These are phyloP conservation scores for Heliamphora exappendiculata DNA, from an alignment of 148 eudicot species.

Conservation along the genomic window DNA sequence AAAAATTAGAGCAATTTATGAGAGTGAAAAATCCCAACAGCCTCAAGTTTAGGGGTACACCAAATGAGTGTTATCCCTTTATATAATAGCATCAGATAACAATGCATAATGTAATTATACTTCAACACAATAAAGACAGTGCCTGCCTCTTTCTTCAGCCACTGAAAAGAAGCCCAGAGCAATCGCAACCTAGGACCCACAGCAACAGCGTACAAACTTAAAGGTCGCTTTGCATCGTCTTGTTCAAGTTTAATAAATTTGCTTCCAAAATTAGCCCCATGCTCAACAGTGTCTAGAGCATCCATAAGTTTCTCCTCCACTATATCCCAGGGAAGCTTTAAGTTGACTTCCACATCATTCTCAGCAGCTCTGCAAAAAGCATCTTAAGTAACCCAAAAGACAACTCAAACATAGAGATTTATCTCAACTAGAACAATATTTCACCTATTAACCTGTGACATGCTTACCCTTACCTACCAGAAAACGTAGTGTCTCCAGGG, in stretches of 20 bases:
- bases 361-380: constrained; percentile 33
- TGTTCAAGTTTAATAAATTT: constrained; percentile 22
- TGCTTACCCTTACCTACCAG: constrained; percentile 75
- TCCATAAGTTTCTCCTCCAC: constrained; percentile 60
- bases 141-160: constrained; percentile 87
- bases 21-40: no score
- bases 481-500: constrained; percentile 41
- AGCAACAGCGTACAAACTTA: constrained; percentile 73
- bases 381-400: background rate
- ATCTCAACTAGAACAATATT: background rate
- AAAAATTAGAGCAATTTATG: no score
- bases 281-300: constrained; percentile 49
- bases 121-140: constrained; percentile 10
- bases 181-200: constrained; percentile 69
- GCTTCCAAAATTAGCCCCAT: constrained; percentile 28
- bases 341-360: constrained; percentile 31
- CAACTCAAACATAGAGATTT: background rate
- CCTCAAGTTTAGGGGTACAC: no score
- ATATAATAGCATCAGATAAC: no score
- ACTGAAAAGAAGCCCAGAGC: constrained; percentile 65
- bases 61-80: no score
- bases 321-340: constrained; percentile 54
- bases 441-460: constrained; percentile 19
- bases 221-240: constrained; percentile 38
- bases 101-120: background rate